phyloP scores from a whole-genome alignment of 2,329 filamentous ascomycete species.

The Colletotrichum sp. region DNA sequence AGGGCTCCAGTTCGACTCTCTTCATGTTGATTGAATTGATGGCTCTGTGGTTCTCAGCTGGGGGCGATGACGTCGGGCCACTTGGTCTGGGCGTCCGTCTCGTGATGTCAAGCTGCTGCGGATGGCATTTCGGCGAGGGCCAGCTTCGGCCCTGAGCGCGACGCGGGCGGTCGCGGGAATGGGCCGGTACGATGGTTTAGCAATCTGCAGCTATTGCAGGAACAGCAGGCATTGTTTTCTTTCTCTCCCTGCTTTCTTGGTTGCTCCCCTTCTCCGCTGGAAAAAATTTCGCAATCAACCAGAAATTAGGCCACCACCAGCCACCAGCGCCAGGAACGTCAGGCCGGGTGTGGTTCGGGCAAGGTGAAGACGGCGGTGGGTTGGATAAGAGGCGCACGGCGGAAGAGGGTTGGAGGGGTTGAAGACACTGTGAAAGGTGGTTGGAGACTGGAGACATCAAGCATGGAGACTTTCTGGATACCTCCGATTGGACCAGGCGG shows the following conservation, averaged over 20 bases:
- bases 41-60: neutral
- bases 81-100: conserved; percentile 15
- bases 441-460: conserved; percentile 11
- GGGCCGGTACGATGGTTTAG: neutral
- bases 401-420: neutral
- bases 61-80: conserved; percentile 9
- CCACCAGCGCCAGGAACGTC: neutral
- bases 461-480: neutral
- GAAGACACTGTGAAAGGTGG: conserved; percentile 1
- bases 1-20: neutral
- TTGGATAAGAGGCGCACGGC: neutral
- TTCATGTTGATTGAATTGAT: neutral
- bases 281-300: neutral
- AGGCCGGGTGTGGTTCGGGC: neutral
- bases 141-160: conserved; percentile 5
- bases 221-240: neutral
- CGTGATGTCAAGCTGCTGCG: conserved; percentile 20
- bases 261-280: neutral
- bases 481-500: conserved; percentile 12
- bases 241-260: neutral
- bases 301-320: neutral
- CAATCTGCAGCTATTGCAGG: neutral
- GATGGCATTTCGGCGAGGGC: conserved; percentile 7
- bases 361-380: neutral
- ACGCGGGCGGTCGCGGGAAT: conserved; percentile 7